Evolutionary conservation across 1,139 yeast genomes (phyloP), one percentile per base, ranked within the genome.

Genomic region (Tardiomyces depauwii): DNA sequence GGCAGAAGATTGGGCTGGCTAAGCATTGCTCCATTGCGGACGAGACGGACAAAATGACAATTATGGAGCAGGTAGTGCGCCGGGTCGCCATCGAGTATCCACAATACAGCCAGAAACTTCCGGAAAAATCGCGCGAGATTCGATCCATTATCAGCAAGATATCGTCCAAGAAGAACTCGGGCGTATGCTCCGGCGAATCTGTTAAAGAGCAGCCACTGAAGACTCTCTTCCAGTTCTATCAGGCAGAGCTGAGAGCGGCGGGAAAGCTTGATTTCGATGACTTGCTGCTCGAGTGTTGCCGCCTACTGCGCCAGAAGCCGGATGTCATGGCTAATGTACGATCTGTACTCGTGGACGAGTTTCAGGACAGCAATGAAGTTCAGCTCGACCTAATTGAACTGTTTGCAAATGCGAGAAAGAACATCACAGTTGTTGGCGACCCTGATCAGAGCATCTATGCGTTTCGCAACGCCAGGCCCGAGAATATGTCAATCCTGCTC

Each of bases 391-490:
- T 91, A 42, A 74, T 86, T 72, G 74, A 73, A 50, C 67, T 70
- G 18, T 72, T 89, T 52, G 79, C 86, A 0, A 61, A 64, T 16
- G 65, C 66, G 4, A 61, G 64, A 41, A 55, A 55, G 18, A 81
- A 81, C 51, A 71, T 89, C 9, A 85, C 96, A 0, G 78, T 88
- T 1, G 97, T 91, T 0, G 98, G 98, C 1, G 98, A 91, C 57
- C 95, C 96, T 0, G 96, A 91, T 63, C 97, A 91, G 62, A 82
- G 95, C 58, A 91, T 91, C 27, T 91, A 91, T 60, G 87, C 82
- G 0, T 89, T 89, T 54, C 70, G 98, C 51, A 80, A 84, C 55
- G 96, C 97, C 0, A 78, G 79, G 41, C 71, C 82, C 0, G 67
- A 69, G 14, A 88, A 86, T 56, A 86, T 91, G 55, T 65, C 64